Conservation (phyloP, 139 green algal species). For the Helicosporidium sp. region DNA sequence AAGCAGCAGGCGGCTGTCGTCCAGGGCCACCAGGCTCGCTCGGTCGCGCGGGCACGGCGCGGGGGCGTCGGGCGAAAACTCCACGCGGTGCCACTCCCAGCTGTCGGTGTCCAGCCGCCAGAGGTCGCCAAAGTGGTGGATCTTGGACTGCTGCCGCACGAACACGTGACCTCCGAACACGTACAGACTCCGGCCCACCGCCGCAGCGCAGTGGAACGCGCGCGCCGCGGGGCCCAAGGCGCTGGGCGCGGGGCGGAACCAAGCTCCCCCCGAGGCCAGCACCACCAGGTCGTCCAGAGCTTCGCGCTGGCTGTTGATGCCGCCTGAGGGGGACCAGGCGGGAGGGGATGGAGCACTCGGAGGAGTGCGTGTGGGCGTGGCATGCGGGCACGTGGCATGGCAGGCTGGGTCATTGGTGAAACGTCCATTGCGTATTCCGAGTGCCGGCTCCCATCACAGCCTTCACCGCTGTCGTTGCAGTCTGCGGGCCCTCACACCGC, state of each 20-base stretch:
- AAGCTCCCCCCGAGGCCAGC: conserved; percentile 14
- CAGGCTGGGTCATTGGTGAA: no score
- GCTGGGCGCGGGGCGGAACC: conserved; percentile 10
- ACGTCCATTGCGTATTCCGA: no score
- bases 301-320: conserved; percentile 10
- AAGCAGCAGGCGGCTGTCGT: conserved; percentile 28
- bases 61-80: conserved; percentile 1
- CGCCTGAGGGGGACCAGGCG: no score
- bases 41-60: conserved; percentile 35
- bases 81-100: conserved; percentile 38
- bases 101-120: conserved; percentile 45
- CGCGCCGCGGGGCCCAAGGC: conserved; percentile 21
- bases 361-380: no score
- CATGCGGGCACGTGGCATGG: no score
- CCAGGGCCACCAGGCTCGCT: conserved; percentile 29
- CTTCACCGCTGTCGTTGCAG: no score
- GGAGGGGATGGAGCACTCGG: no score
- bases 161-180: conserved; percentile 52
- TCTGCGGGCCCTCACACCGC: no score
- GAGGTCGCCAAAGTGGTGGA: conserved; percentile 52
- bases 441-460: no score
- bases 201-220: conserved; percentile 37
- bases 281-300: conserved; percentile 19
- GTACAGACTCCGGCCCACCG: conserved; percentile 23
- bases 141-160: conserved; percentile 24